A percentile compares a stretch with the other conserved stretches of the same genome.
phyloP scores from a whole-genome alignment of 192 early-diverging fungal genomes.

The Dimargaris cristalligena region DNA sequence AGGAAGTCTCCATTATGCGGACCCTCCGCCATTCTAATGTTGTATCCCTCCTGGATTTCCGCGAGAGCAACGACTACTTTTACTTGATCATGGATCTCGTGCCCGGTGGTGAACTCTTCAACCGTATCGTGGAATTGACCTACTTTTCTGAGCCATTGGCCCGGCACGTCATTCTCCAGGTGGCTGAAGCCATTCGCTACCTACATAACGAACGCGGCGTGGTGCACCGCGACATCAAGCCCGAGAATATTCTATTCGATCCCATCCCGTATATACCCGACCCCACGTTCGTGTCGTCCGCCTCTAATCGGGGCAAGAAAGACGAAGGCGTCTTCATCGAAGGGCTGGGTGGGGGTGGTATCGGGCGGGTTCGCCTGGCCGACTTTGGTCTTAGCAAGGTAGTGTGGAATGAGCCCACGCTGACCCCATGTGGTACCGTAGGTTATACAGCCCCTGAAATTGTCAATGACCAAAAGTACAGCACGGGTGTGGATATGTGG shows the following conservation, averaged over 20 bases:
- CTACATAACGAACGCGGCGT: constrained; percentile 66
- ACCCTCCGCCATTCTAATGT: constrained; percentile 61
- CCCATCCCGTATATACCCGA: constrained; percentile 45
- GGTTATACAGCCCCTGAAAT: constrained; percentile 91
- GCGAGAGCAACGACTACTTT: constrained; percentile 58
- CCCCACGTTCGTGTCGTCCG: constrained; percentile 11
- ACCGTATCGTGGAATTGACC: constrained; percentile 65
- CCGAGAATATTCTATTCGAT: constrained; percentile 74
- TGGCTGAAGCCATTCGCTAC: constrained; percentile 68
- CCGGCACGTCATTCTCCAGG: constrained; percentile 71
- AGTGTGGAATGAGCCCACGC: constrained; percentile 62
- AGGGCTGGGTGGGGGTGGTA: constrained; percentile 63
- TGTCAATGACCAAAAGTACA: constrained; percentile 59
- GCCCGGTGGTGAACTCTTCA: constrained; percentile 81
- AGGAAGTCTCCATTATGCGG: constrained; percentile 76
- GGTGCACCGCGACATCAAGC: constrained; percentile 88
- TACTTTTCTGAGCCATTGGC: constrained; percentile 63
- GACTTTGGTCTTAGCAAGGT: constrained; percentile 85
- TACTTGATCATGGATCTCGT: constrained; percentile 67
- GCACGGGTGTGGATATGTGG: constrained; percentile 76
- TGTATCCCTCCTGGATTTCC: constrained; percentile 55
- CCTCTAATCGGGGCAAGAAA: constrained; percentile 30
- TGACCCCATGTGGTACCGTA: constrained; percentile 83
- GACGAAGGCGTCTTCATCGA: constrained; percentile 57
- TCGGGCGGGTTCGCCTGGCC: constrained; percentile 69